Conservation (phyloP, 192 early-diverging fungal species). For the Backusella westeae region DNA sequence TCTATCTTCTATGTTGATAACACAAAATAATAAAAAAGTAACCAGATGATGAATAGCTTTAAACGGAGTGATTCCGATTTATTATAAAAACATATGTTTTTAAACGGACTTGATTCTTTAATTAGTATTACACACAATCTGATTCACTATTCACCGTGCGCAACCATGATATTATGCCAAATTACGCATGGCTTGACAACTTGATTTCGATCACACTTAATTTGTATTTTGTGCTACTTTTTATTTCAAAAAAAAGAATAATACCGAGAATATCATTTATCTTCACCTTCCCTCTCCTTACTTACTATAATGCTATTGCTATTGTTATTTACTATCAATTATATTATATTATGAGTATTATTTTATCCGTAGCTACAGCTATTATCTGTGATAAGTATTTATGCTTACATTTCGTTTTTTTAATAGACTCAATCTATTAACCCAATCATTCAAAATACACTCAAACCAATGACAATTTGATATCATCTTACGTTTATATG, state of each 20-base stretch:
- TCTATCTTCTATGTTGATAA: background rate
- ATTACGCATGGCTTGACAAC: conserved; percentile 1
- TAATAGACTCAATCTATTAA: background rate
- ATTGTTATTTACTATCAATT: background rate
- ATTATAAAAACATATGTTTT: conserved; percentile 1
- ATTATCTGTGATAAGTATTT: background rate
- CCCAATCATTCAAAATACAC: background rate
- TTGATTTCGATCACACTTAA: conserved; percentile 1
- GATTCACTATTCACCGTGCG: background rate
- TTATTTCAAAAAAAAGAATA: background rate
- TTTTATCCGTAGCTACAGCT: background rate
- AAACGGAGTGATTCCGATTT: background rate
- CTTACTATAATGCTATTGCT: background rate
- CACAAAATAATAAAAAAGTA: background rate
- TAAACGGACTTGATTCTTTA: background rate
- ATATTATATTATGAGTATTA: too few species aligned
- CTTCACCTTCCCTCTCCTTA: background rate
- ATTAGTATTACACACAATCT: background rate
- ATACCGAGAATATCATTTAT: background rate
- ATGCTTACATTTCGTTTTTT: background rate
- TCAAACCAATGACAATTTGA: background rate
- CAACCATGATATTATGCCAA: conserved; percentile 4
- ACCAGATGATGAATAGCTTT: conserved; percentile 1
- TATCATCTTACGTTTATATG: background rate
- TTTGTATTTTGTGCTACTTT: background rate